Base-by-base conservation (phyloP, 1,284 basidiomycete genomes). In the Papiliotrema flavescens region DNA sequence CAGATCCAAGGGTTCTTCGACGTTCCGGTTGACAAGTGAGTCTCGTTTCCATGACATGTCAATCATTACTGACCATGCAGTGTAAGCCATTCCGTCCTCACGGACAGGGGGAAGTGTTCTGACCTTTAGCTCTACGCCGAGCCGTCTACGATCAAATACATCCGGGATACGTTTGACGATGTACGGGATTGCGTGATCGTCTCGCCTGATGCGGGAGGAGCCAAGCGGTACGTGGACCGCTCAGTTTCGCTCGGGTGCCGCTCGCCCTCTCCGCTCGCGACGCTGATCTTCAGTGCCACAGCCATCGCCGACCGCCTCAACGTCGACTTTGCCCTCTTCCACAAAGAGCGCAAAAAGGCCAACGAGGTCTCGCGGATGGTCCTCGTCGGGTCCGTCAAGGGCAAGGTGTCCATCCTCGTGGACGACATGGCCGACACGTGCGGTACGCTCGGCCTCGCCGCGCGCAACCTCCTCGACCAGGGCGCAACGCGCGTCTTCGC, bases 341-440 rank as follows among this genome's bases (percentile, higher is more conserved):
- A 99, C 85, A 99, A 99, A 77, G 96, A 99, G 79, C 88, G 96
- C 57, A 98, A 98, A 79, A 98, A 96, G 82, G 96, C 95, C 39
- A 98, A 98, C 79, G 92, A 98, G 70, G 95, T 99, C 20, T 97
- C 94, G 49, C 87, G 96, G 56, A 99, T 99, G 96, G 86, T 98
- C 46, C 85, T 99, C 49, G 96, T 99, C 56, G 96, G 96, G 5
- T 85, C 89, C 67, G 94, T 95, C 61, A 85, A 85, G 68, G 92
- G 87, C 76, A 98, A 98, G 80, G 83, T 88, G 42, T 96, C 95
- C 54, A 91, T 99, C 60, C 82, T 99, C n/a, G 94, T 98, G 49
- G 96, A 98, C 81, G 96, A 99, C 80, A 99, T 99, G 96, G 93
- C 96, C 49, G 96, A 99, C 77, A 98, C 96, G 41, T 99, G 96